Base-by-base conservation (phyloP, 768 basidiomycete genomes). In the Filobasidium wieringae region DNA sequence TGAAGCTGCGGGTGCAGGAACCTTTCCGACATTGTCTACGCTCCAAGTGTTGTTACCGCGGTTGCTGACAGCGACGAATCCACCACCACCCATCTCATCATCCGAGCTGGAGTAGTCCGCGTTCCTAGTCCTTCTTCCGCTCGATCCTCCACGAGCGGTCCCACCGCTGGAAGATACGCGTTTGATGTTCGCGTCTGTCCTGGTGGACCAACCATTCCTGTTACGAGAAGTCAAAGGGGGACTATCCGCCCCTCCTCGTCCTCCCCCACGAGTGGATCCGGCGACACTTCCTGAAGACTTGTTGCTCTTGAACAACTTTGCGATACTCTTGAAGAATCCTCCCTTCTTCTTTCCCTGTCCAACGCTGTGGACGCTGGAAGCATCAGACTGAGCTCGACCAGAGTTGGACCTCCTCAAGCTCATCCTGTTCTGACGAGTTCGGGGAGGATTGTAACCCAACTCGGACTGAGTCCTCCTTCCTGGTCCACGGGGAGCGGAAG, bases 171-270 rank as follows among this genome's bases (percentile, higher is more conserved):
- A 64, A 15, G 53, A 19, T 11, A 51, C 37, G 6, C 66, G 65
- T 58, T 66, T 68, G 31, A 73, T 43, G 55, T 73, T 73, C 17
- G 63, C 55, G 52, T 73, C 72, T 4, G 72, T 73, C 45, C 72
- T 52, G 30, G 72, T 73, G 19, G 63, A 53, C 72, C 72, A 73
- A 9, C 58, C 58, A 9, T 61, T 62, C n/a, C 59, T 22, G 59
- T 40, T 37, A 22, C 55, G 27, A 30, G 51, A 1, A 60, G 53
- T 19, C 64, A 70, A 68, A 33, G 70, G 64, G 33, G 72, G 72
- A 0, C 68, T 70, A n/a, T 69, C 68, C 9, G 65, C 55, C 19
- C 70, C 69, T 14, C 57, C 53, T 27, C 59, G 17, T 27, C 59
- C n/a, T 9, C 52, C 56, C 17, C 40, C 58, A 5, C 24, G 65